Base-by-base conservation (phyloP, 164 flowering plant species). In the Echeveria elegans region DNA sequence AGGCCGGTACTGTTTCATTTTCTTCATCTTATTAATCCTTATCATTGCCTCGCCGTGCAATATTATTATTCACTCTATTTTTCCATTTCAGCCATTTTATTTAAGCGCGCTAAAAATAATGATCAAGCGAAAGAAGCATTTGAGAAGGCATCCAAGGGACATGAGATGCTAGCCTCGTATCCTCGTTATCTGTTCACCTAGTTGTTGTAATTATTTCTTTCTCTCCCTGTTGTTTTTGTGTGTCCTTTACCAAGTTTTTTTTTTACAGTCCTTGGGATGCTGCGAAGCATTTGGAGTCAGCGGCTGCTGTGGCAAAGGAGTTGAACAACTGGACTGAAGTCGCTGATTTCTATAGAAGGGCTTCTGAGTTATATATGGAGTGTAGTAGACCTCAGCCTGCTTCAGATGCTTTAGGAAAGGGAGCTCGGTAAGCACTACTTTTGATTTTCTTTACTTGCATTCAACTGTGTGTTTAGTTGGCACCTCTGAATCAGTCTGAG, bases 271-370 rank as follows among this genome's bases (percentile, higher is more conserved):
- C 95, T 26, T 93, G 98, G 98, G 98, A 93, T 85, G 98, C 97
- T 77, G 98, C 98, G 38, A 93, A 88, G 77, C 97, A 89, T 72
- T 85, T 93, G 98, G 98, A 93, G 66, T 83, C 97, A 69, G 94
- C 96, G 71, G 98, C 81, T 72, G 81, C 88, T 58, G 59, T 82
- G 32, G 94, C 96, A 43, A 88, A 86, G 83, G 97, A 93, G 65
- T 73, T 87, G 40, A 69, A 81, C 26, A 85, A 67, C 70, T 93
- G 92, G 96, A 80, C 32, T 74, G 95, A 93, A 79, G 98, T 89
- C 69, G 76, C 88, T 69, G 97, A 93, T 38, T 80, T 86, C 69
- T 93, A 82, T 73, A 83, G 85, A 77, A 85, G 75, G 67, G 97
- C 98, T 50, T 86, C 92, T 38, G 91, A 90, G 69, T 75, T 89